Evolutionary conservation across 1,284 basidiomycete genomes (phyloP).

Genomic region (Marasmius oreades): DNA sequence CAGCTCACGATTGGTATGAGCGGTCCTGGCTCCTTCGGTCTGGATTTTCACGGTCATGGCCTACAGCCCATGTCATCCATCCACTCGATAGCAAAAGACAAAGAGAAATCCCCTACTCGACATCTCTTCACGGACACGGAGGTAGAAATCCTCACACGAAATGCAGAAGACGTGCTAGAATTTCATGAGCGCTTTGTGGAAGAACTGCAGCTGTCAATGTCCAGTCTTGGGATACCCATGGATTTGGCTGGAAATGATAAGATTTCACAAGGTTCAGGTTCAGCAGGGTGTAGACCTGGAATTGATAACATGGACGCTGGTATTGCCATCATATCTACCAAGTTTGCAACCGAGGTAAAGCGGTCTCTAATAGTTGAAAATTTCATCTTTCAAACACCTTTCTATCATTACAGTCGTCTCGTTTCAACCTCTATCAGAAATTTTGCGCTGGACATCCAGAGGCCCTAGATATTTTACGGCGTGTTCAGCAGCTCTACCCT

Average conservation of each 20-base stretch:
- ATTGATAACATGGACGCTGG: conserved; percentile 41
- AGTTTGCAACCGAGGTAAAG: conserved; percentile 67
- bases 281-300: conserved; percentile 11
- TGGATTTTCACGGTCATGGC: conserved; percentile 21
- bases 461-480: conserved; percentile 70
- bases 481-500: conserved; percentile 54
- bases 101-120: conserved; percentile 34
- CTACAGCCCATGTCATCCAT: conserved; percentile 21
- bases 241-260: conserved; percentile 18
- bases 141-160: conserved; percentile 60
- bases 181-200: conserved; percentile 72
- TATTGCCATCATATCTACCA: conserved; percentile 53
- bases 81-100: conserved; percentile 27
- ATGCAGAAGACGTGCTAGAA: conserved; percentile 69
- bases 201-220: conserved; percentile 53
- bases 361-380: background rate
- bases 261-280: conserved; percentile 15
- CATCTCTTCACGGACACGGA: conserved; percentile 53
- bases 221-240: conserved; percentile 47
- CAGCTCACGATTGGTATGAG: conserved; percentile 19
- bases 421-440: conserved; percentile 74
- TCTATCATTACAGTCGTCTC: conserved; percentile 50
- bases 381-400: conserved; percentile 8
- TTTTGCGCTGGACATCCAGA: conserved; percentile 85
- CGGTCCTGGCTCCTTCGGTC: background rate